Conservation (phyloP, 352 stramenopile genomes). For the Globisporangium viniferum region DNA sequence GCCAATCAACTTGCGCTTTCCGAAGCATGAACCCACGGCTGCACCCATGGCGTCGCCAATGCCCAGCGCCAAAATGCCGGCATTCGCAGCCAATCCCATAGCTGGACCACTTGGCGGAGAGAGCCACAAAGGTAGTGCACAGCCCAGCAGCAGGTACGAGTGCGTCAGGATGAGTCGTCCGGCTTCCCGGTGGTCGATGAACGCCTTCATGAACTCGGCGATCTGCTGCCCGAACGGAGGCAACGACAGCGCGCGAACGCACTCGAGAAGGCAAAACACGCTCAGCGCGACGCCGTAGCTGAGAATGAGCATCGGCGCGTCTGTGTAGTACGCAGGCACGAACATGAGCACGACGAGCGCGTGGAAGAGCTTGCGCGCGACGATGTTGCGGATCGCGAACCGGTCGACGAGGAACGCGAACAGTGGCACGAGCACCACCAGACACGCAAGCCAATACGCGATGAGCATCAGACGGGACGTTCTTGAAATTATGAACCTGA, state of each 20-base stretch:
- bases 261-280: constrained; percentile 71
- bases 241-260: constrained; percentile 53
- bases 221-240: constrained; percentile 52
- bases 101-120: not conserved
- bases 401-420: constrained; percentile 36
- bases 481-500: constrained; percentile 39
- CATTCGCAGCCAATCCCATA: constrained; percentile 43
- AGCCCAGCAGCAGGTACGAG: constrained; percentile 76
- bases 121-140: constrained; percentile 73
- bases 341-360: constrained; percentile 79
- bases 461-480: constrained; percentile 36
- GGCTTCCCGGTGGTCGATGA: constrained; percentile 74
- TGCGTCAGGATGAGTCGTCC: constrained; percentile 71
- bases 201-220: constrained; percentile 59
- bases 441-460: constrained; percentile 50
- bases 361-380: constrained; percentile 81
- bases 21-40: constrained; percentile 49
- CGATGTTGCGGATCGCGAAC: constrained; percentile 57
- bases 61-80: constrained; percentile 65
- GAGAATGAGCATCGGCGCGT: constrained; percentile 60
- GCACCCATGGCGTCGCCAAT: constrained; percentile 80
- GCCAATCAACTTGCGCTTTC: constrained; percentile 49
- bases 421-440: constrained; percentile 52
- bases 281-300: constrained; percentile 76
- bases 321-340: constrained; percentile 51